These are phyloP conservation scores for Venturia carpophila DNA, from an alignment of 2,329 filamentous ascomycete genomes.

Conservation along the genomic window DNA sequence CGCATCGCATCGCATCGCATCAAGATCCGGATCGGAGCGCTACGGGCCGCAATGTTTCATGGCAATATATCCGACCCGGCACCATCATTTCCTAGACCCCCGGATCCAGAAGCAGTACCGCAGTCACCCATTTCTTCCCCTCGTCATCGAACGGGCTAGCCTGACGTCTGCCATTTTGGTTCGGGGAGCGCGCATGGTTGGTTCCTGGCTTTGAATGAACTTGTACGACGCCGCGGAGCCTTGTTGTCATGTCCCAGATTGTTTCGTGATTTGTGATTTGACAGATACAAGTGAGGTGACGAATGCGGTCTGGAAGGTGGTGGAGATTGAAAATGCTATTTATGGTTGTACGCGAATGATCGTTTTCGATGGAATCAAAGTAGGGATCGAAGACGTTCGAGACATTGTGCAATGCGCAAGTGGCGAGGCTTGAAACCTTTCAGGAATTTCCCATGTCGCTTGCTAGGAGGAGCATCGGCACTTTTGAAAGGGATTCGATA, in stretches of 20 bases:
- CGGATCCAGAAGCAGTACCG: not conserved
- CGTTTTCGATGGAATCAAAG: no score
- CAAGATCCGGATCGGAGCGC: not conserved
- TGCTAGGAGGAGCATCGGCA: no score
- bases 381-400: no score
- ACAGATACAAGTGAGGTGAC: not conserved
- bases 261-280: not conserved
- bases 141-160: not conserved
- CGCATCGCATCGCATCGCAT: not conserved
- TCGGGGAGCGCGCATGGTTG: not conserved
- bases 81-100: not conserved
- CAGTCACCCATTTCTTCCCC: not conserved
- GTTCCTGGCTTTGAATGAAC: not conserved
- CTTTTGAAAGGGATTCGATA: no score
- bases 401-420: no score
- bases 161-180: not conserved
- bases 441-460: no score
- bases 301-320: not conserved
- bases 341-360: not conserved
- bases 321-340: not conserved
- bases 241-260: not conserved
- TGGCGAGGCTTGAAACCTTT: no score
- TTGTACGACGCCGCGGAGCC: not conserved
- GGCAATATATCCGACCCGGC: not conserved
- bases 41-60: not conserved